Evolutionary conservation across 2,329 filamentous ascomycete genomes (phyloP).

Genomic region (Fusarium sp.): DNA sequence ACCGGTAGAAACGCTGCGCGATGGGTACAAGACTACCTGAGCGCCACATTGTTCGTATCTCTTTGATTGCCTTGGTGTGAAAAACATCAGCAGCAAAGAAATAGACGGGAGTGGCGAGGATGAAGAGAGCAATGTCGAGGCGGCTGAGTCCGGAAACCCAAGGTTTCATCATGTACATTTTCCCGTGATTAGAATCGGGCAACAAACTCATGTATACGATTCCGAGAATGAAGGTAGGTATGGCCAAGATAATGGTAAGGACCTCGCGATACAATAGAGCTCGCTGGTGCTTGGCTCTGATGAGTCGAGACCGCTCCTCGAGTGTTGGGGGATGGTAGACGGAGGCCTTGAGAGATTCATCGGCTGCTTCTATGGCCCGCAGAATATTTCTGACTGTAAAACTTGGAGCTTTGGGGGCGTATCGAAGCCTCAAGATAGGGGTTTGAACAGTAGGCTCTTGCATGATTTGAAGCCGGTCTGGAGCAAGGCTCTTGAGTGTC

Average conservation of each 20-base stretch:
- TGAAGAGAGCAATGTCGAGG: constrained; percentile 81
- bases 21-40: constrained; percentile 78
- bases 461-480: constrained; percentile 62
- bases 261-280: constrained; percentile 76
- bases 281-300: constrained; percentile 76
- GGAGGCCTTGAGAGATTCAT: constrained; percentile 72
- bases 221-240: constrained; percentile 88
- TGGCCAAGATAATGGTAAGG: constrained; percentile 74
- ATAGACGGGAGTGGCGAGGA: constrained; percentile 87
- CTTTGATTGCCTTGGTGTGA: constrained; percentile 81
- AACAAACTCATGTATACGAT: constrained; percentile 92
- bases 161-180: constrained; percentile 74
- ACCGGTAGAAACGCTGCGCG: constrained; percentile 83
- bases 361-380: constrained; percentile 70
- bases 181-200: constrained; percentile 64
- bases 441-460: constrained; percentile 66
- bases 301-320: constrained; percentile 80
- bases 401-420: constrained; percentile 72
- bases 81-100: constrained; percentile 88
- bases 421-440: constrained; percentile 77
- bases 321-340: constrained; percentile 85
- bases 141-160: constrained; percentile 79
- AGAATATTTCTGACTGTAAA: constrained; percentile 84
- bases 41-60: constrained; percentile 81
- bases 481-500: constrained; percentile 64